Conservation (phyloP, 345 rosid species). For the Sonneratia caseolaris region DNA sequence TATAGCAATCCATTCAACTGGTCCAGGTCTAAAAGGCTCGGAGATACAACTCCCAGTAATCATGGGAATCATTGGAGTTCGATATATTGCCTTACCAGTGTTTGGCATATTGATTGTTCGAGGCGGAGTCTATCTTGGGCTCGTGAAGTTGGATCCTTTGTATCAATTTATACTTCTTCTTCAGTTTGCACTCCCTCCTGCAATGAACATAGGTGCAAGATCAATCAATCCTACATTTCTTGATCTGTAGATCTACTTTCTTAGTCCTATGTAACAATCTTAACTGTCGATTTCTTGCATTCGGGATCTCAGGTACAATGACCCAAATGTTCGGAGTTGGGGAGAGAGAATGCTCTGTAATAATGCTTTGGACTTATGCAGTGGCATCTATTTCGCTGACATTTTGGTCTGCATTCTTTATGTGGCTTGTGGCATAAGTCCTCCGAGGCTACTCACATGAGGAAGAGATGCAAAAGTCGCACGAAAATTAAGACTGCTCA, state of each 20-base stretch:
- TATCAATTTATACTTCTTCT: constrained; percentile 45
- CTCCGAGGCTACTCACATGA: no score
- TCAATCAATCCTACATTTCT: background rate
- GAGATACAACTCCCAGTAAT: constrained; percentile 11
- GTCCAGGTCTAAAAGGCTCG: constrained; percentile 41
- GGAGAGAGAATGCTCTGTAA: constrained; percentile 34
- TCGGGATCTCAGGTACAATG: constrained; percentile 26
- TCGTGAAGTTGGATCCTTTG: constrained; percentile 26
- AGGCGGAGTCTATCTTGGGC: constrained; percentile 22
- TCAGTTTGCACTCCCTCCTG: constrained; percentile 49
- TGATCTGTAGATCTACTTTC: background rate
- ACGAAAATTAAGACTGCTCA: no score
- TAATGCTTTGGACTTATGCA: constrained; percentile 28
- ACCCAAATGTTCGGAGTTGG: constrained; percentile 29
- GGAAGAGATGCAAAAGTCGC: no score
- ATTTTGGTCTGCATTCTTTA: constrained; percentile 34
- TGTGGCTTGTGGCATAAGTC: constrained; percentile 25
- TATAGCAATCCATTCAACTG: background rate
- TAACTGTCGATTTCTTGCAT: no score
- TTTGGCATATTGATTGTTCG: constrained; percentile 25
- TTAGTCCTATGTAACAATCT: no score
- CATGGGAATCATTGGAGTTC: constrained; percentile 26
- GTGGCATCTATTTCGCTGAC: constrained; percentile 32
- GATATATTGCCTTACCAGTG: constrained; percentile 26
- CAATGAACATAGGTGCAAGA: constrained; percentile 31